A percentile compares a stretch with the other conserved stretches of the same genome.
These are phyloP conservation scores for Cordyceps militaris DNA, from an alignment of 2,329 filamentous ascomycete genomes.

Conservation along the genomic window DNA sequence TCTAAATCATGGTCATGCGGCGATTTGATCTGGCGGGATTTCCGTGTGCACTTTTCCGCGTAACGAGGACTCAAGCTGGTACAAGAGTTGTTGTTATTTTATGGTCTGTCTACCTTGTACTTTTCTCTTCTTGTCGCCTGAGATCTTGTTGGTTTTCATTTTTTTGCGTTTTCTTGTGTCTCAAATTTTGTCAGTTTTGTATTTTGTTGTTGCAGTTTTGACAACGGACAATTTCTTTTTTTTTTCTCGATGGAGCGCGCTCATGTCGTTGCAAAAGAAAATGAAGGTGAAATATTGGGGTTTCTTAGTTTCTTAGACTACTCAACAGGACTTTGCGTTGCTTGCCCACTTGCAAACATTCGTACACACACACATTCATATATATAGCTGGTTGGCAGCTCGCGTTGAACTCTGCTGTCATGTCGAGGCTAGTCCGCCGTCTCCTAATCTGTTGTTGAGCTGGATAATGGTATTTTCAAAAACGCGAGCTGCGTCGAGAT, in stretches of 20 bases:
- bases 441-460: constrained; percentile 60
- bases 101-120: constrained; percentile 16
- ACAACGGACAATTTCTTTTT: background rate
- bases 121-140: background rate
- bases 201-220: constrained; percentile 7
- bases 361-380: background rate
- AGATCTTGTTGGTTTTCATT: background rate
- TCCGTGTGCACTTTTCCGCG: constrained; percentile 20
- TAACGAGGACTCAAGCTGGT: constrained; percentile 12
- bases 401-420: background rate
- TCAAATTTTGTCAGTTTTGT: background rate
- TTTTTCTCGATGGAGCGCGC: constrained; percentile 11
- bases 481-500: constrained; percentile 66
- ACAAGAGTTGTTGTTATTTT: constrained; percentile 14
- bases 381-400: background rate
- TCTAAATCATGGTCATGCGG: constrained; percentile 35
- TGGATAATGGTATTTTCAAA: constrained; percentile 75
- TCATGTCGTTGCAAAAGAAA: background rate
- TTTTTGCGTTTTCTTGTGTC: constrained; percentile 1
- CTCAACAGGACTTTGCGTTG: background rate
- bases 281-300: background rate
- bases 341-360: background rate
- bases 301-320: background rate
- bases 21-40: constrained; percentile 28
- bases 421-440: constrained; percentile 15